Conservation (phyloP, 768 basidiomycete genomes). For the Phanerodontia chrysosporium region DNA sequence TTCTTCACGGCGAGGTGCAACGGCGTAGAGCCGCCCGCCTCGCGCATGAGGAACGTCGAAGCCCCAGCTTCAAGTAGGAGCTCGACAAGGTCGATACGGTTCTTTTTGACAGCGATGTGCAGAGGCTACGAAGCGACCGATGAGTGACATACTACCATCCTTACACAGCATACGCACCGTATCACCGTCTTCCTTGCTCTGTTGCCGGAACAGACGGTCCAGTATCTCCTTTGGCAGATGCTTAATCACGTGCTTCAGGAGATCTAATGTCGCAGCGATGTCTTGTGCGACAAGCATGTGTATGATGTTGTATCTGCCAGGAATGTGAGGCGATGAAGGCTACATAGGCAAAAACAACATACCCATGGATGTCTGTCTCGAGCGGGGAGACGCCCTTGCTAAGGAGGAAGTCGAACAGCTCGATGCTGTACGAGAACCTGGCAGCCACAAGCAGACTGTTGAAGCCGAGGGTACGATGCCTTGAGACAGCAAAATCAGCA, state of each 20-base stretch:
- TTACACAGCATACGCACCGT: constrained; percentile 33
- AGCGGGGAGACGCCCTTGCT: constrained; percentile 40
- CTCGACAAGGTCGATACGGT: constrained; percentile 24
- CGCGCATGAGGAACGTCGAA: constrained; percentile 32
- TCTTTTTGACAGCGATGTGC: constrained; percentile 44
- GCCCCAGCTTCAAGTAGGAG: constrained; percentile 33
- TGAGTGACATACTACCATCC: no score
- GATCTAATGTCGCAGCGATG: constrained; percentile 20
- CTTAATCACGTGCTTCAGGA: constrained; percentile 40
- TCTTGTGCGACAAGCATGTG: constrained; percentile 39
- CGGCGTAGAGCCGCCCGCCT: constrained; percentile 47
- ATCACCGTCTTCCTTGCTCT: constrained; percentile 40
- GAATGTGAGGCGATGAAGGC: neutral
- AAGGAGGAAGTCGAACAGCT: constrained; percentile 47
- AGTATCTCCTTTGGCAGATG: constrained; percentile 49
- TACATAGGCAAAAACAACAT: constrained; percentile 6
- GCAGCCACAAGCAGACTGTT: constrained; percentile 45
- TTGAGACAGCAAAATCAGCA: no score
- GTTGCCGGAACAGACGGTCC: constrained; percentile 39
- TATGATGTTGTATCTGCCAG: constrained; percentile 52
- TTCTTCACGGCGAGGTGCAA: constrained; percentile 43
- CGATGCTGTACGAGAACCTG: constrained; percentile 21
- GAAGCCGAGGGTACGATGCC: constrained; percentile 24
- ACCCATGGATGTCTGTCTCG: constrained; percentile 44
- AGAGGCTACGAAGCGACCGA: constrained; percentile 55